Evolutionary conservation across 495 filamentous ascomycete species (phyloP), one percentile per base, ranked within the genome.

Genomic region (Hypoxylon cercidicola): DNA sequence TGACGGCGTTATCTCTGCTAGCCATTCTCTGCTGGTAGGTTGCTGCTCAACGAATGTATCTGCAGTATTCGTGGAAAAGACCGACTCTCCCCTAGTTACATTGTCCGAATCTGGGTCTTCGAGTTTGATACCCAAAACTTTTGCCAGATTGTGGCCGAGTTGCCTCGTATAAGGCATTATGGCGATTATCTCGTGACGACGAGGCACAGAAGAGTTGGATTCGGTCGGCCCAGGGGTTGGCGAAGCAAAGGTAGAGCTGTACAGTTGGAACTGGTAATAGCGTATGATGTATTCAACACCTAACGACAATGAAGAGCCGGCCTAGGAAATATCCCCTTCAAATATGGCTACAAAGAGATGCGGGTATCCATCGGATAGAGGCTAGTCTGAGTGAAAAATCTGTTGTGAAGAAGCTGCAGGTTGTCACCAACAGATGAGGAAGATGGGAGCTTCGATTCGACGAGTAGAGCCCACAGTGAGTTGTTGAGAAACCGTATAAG

Each of bases 41-140:
- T 93, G 91, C 12, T 87, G 81, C 72, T 99, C 95, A 25, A 94
- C 81, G 68, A 93, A 98, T 53, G 86, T 87, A 62, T 96, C 91
- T 32, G 87, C 84, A 5, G 89, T 90, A 13, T 83, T 81, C n/a
- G 84, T 78, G 1, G 93, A 96, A 74, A 90, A 89, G 50, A 90
- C 80, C 0, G 93, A 95, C 73, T 93, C 93, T 43, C 90, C 90
- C 30, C 89, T 79, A 20, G 87, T 87, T 15, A 86, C 77, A 47
- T 88, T 84, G 23, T 81, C 72, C 39, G 79, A 75, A 59, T 85
- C 78, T 15, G 83, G 81, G 37, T 89, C 84, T 35, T 84, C 74
- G n/a, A 97, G 81, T 74, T 97, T 91, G 81, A 98, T 97, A 16
- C 91, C 90, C 28, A 98, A 81, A 46, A 79, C 84, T 75, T 91